Percentiles rank a stretch among this genome's conserved stretches.
These are phyloP conservation scores for Papiliotrema nemorosa DNA, from an alignment of 1,284 basidiomycete species.

Conservation along the genomic window DNA sequence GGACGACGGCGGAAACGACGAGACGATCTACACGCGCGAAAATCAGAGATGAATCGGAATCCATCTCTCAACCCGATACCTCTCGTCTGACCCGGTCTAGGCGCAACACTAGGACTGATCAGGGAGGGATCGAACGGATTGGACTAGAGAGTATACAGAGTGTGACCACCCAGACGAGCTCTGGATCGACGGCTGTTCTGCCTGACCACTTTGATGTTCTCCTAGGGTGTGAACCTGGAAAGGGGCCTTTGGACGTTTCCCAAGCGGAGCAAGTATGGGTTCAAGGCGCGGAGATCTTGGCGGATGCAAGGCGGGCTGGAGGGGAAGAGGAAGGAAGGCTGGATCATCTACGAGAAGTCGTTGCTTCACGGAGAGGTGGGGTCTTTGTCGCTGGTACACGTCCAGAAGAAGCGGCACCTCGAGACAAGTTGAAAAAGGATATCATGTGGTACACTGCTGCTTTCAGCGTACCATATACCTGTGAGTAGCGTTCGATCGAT, in stretches of 20 bases:
- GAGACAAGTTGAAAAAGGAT: neutral
- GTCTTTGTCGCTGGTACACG: too few species aligned
- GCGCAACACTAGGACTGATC: neutral
- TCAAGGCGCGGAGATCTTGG: conserved; percentile 14
- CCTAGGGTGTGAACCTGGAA: conserved; percentile 7
- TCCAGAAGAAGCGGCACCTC: too few species aligned
- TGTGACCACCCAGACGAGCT: neutral
- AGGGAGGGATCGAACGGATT: neutral
- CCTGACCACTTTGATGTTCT: conserved; percentile 16
- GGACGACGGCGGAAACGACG: too few species aligned
- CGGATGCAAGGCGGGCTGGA: conserved; percentile 17
- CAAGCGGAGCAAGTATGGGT: conserved; percentile 7
- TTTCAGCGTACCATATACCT: conserved; percentile 18
- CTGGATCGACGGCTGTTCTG: conserved; percentile 17
- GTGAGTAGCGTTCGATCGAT: conserved; percentile 15
- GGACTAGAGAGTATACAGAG: neutral
- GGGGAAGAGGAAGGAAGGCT: conserved; percentile 10
- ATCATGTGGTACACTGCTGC: conserved; percentile 26
- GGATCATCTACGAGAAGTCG: neutral
- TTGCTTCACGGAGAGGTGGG: too few species aligned
- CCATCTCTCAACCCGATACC: neutral
- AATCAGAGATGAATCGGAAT: neutral
- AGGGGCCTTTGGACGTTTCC: neutral
- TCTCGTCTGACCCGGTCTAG: neutral
- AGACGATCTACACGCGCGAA: too few species aligned